Evolutionary conservation across 805 yeast species (phyloP).

Genomic region (Teunomyces aglyptinius): DNA sequence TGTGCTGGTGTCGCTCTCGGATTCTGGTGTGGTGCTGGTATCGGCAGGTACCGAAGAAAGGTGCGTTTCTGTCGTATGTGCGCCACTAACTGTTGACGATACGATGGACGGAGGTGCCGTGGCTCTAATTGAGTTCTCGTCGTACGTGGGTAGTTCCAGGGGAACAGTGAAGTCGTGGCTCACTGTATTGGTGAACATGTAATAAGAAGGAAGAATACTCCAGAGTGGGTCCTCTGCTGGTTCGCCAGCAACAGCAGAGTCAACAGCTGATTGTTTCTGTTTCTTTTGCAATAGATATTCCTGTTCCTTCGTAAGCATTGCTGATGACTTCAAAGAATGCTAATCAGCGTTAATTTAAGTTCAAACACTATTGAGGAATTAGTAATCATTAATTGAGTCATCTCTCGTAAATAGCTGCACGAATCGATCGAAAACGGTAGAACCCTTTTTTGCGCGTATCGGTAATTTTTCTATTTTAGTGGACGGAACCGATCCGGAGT

Average conservation of each 20-base stretch:
- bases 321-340: not conserved
- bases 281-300: not conserved
- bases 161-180: not conserved
- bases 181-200: conserved; percentile 23
- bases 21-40: not conserved
- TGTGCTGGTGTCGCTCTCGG: not conserved
- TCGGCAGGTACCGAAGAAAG: not conserved
- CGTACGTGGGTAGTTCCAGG: not conserved
- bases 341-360: not conserved
- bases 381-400: not conserved
- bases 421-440: too few relatives aligned
- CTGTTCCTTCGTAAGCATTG: not conserved
- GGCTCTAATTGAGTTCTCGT: not conserved
- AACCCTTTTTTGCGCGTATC: too few relatives aligned
- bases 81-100: not conserved
- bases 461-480: too few relatives aligned
- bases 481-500: too few relatives aligned
- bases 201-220: conserved; percentile 37
- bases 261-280: not conserved
- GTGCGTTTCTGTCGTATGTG: conserved; percentile 1
- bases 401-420: not conserved
- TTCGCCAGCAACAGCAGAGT: not conserved
- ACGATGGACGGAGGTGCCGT: not conserved
- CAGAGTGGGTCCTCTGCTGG: not conserved
- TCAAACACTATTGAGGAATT: not conserved